Evolutionary conservation across 2,329 filamentous ascomycete genomes (phyloP).

Genomic region (Magnaporthales sp.): DNA sequence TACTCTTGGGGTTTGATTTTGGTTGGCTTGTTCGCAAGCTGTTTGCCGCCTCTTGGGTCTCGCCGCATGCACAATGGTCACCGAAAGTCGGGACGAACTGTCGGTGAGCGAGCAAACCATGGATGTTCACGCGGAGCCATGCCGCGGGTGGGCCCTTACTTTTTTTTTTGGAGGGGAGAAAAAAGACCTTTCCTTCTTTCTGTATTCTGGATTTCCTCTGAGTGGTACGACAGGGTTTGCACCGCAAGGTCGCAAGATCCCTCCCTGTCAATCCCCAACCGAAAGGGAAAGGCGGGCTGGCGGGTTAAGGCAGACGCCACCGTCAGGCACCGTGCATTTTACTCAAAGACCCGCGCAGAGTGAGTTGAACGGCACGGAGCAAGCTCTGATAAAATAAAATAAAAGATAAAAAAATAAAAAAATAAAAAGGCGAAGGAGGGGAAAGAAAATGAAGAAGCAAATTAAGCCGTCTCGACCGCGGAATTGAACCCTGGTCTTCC

Average conservation of each 20-base stretch:
- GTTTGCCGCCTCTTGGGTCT: background rate
- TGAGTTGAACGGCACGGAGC: background rate
- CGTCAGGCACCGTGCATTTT: constrained; percentile 3
- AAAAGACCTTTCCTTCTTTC: background rate
- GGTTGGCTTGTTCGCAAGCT: background rate
- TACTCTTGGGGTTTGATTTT: background rate
- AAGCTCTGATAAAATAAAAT: background rate
- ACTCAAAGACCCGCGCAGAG: background rate
- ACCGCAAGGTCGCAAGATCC: background rate
- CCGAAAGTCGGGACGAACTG: constrained; percentile 4
- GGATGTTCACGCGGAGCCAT: background rate
- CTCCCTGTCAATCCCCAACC: background rate
- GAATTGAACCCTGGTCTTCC: background rate
- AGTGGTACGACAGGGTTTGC: background rate
- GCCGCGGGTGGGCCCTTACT: background rate
- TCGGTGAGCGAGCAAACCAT: constrained; percentile 2
- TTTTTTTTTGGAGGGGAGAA: constrained; percentile 2
- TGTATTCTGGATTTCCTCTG: background rate
- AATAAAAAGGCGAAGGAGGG: constrained; percentile 3
- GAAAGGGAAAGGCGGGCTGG: background rate
- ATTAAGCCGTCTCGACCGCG: background rate
- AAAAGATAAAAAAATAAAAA: constrained; percentile 3
- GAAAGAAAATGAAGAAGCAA: constrained; percentile 1
- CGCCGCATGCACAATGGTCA: constrained; percentile 1
- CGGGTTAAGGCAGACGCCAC: constrained; percentile 1